Evolutionary conservation across 768 basidiomycete species (phyloP), one percentile per base, ranked within the genome.

Genomic region (Myochromella boudieri): DNA sequence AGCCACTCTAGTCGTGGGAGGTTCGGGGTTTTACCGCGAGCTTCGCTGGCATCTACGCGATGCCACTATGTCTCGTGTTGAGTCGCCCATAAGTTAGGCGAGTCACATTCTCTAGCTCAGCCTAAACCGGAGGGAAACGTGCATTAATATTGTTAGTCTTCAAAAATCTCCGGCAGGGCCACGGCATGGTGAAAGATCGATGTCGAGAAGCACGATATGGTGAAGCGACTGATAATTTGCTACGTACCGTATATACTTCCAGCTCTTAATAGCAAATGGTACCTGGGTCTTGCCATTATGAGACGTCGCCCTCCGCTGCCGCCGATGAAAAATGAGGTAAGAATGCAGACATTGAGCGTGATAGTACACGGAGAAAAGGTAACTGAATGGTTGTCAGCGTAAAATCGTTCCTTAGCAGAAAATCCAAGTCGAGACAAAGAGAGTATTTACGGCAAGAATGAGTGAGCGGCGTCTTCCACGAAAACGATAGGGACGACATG

Each of bases 11-110:
- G 37, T 25, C 37, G 38, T 12, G 42, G 49, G 2, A 50, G 43
- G 27, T 50, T 26, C 14, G 40, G 17, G 6, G 14, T 6, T 8
- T 18, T 20, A 21, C 25, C 48, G 20, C 18, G 27, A 18, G 41
- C 32, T 14, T 29, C 22, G 14, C 17, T 32, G 20, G 29, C n/a
- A 33, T 32, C 24, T 10, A 24, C 22, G n/a, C 24, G 14, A 34
- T 36, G 49, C 49, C 49, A 49, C 20, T 40, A n/a, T 50, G 33
- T 50, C 49, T 31, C 49, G 42, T n/a, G 43, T 44, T 28, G 43
- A 45, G 21, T 43, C 42, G 42, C 48, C 48, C 27, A 49, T 44
- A 17, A 49, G 37, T 38, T 50, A 43, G 2, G 48, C 42, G 18
- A 49, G 26, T 14, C 48, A 14, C 11, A 49, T 22, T 21, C 43